Evolutionary conservation across 371 early-diverging fungal species (phyloP), one percentile per base, ranked within the genome.

Genomic region (Saksenaea vasiformis): DNA sequence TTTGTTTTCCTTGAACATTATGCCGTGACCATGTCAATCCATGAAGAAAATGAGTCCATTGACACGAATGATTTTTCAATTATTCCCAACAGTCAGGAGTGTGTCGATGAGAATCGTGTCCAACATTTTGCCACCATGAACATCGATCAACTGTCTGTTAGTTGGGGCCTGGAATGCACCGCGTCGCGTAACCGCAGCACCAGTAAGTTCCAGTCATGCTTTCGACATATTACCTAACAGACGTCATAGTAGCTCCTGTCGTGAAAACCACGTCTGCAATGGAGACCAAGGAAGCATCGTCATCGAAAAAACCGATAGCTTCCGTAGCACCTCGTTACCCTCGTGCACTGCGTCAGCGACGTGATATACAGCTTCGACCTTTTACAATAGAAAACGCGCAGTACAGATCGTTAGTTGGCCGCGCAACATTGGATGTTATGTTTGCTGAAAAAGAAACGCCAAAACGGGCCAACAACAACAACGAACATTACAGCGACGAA

Each of bases 361-460:
- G 56, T 14, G 56, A 55, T 7, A 55, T 55, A 8, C 56, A 55
- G 31, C 56, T 55, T 28, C 56, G 56, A 22, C 56, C 56, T 14
- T 55, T 55, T 55, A 55, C 56, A 1, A 8, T 55, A 13, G 56
- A 55, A 55, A 36, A 19, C 8, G 56, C 56, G 0, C 56, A 55
- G 2, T 55, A 55, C 27, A 19, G 56, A 28, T 55, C 56, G 4
- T 36, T 55, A 14, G n/a, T 55, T 27, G 35, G 56, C 0, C 56
- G 56, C 27, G 27, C 13, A 31, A 27, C 56, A 28, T 19, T 55
- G 31, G 56, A 55, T 55, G 56, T 27, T 8, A 55, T 55, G 35
- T n/a, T 55, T 14, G 56, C 56, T n/a, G 56, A 55, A 55, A 15
- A n/a, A 55, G 56, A 55, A 27, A 55, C 27, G 13, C 56, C 56